Evolutionary conservation across 164 flowering plant species (phyloP).

Genomic region (Nymphaea colorata): DNA sequence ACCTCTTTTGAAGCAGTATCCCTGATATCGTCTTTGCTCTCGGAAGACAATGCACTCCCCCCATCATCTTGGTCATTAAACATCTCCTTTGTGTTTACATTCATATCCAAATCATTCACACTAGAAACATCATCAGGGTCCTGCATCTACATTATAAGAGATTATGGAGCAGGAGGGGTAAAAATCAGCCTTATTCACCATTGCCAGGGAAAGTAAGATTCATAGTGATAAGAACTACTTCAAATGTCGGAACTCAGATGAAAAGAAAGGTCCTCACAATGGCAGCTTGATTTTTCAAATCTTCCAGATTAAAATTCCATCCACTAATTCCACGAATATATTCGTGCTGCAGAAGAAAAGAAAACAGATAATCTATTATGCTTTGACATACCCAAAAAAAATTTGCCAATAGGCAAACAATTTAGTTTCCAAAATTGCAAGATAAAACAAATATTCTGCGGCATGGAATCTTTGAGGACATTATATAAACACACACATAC

Average conservation of each 20-base stretch:
- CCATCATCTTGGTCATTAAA: conserved; percentile 8
- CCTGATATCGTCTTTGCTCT: background rate
- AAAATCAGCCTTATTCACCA: background rate
- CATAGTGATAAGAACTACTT: background rate
- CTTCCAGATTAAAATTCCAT: conserved; percentile 94
- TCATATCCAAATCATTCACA: conserved; percentile 32
- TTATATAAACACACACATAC: too few species aligned
- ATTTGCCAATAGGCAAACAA: too few species aligned
- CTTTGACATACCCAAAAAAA: too few species aligned
- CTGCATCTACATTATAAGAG: conserved; percentile 44
- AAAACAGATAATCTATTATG: background rate
- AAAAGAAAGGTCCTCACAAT: conserved; percentile 46
- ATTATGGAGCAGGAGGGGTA: background rate
- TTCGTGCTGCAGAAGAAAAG: conserved; percentile 59
- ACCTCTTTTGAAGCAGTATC: conserved; percentile 29
- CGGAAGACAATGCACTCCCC: background rate
- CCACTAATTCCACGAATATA: conserved; percentile 95
- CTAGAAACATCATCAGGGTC: conserved; percentile 42
- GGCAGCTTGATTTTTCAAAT: conserved; percentile 85
- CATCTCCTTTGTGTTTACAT: conserved; percentile 20
- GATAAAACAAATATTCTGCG: too few species aligned
- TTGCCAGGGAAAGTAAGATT: background rate
- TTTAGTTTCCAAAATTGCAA: too few species aligned
- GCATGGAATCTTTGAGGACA: too few species aligned
- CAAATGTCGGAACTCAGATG: conserved; percentile 3